Conservation (phyloP, 2,329 filamentous ascomycete species). For the Fusarium camptoceras region DNA sequence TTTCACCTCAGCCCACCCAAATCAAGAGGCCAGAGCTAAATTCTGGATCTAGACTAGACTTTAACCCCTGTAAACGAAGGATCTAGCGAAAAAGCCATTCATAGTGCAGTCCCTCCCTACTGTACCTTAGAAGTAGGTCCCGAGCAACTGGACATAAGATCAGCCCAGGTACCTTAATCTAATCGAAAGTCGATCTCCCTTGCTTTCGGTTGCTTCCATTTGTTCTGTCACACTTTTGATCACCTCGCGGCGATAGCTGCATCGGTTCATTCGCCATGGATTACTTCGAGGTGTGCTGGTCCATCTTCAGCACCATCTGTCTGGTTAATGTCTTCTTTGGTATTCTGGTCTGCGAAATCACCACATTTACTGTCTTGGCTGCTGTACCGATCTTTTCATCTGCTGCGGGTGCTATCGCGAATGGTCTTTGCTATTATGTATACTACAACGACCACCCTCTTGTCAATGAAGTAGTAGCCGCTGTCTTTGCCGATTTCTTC, state of each 20-base stretch:
- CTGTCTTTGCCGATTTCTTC: constrained; percentile 53
- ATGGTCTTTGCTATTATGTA: constrained; percentile 56
- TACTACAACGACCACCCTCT: constrained; percentile 49
- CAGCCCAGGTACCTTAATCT: neutral
- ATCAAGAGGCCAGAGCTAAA: neutral
- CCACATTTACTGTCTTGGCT: constrained; percentile 50
- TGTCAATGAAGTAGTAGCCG: constrained; percentile 49
- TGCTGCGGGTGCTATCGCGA: constrained; percentile 52
- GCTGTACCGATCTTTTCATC: constrained; percentile 55
- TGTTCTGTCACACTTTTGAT: neutral
- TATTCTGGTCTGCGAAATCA: constrained; percentile 54
- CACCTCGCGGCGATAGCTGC: neutral
- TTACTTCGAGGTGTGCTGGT: constrained; percentile 55
- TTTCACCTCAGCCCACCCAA: neutral
- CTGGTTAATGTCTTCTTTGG: constrained; percentile 54
- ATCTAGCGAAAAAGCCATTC: neutral
- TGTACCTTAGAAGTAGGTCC: neutral
- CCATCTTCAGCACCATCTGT: constrained; percentile 57
- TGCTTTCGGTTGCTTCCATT: neutral
- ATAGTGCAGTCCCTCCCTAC: neutral
- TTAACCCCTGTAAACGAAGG: neutral
- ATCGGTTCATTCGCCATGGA: constrained; percentile 11
- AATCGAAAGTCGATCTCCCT: neutral
- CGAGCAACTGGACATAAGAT: constrained; percentile 1
- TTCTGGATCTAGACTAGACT: neutral